Evolutionary conservation across 306 rosid species (phyloP).

Genomic region (Mucuna pruriens): DNA sequence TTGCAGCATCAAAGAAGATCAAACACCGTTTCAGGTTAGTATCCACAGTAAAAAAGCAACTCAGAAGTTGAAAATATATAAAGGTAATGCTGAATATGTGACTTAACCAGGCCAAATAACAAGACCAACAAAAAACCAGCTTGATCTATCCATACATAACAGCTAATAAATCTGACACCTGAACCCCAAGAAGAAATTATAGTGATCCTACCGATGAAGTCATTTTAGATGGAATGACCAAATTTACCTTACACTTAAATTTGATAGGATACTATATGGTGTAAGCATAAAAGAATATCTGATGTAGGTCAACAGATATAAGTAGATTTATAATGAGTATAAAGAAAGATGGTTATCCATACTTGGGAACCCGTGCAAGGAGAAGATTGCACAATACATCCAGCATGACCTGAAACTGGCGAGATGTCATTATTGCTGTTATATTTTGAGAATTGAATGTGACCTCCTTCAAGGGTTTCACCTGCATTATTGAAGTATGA

Average conservation of each 20-base stretch:
- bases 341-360: constrained; percentile 43
- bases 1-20: not conserved
- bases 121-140: constrained; percentile 4
- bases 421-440: constrained; percentile 94
- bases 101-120: constrained; percentile 28
- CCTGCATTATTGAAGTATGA: constrained; percentile 57
- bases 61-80: not conserved
- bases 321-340: constrained; percentile 18
- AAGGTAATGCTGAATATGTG: not conserved
- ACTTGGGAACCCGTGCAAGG: constrained; percentile 92
- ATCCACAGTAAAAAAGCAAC: constrained; percentile 10
- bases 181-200: not conserved
- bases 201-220: not conserved
- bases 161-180: not conserved
- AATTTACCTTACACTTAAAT: not conserved
- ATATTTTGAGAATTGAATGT: constrained; percentile 84
- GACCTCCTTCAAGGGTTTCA: constrained; percentile 96
- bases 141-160: constrained; percentile 15
- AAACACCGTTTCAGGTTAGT: not conserved
- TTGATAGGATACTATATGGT: constrained; percentile 22
- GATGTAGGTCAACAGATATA: constrained; percentile 15
- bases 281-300: constrained; percentile 16
- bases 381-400: constrained; percentile 94
- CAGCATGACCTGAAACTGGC: constrained; percentile 95
- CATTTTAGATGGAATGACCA: not conserved